Evolutionary conservation across 257 asterid species (phyloP), one percentile per base, ranked within the genome.

Genomic region (Nicotiana tomentosiformis): DNA sequence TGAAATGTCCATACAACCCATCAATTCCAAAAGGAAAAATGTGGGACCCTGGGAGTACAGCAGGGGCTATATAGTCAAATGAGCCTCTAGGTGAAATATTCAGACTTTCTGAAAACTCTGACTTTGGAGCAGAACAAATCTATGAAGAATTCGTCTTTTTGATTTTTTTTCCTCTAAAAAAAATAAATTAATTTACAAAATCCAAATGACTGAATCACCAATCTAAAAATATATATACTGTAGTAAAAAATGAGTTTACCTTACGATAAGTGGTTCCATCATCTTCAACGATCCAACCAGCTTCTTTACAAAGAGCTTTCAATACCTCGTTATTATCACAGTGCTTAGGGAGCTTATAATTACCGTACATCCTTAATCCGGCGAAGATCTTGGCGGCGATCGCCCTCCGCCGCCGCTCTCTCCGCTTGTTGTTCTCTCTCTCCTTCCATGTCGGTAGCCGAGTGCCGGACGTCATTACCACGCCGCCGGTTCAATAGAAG

Each of bases 371-470:
- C 93, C 98, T 84, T 46, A 95, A 81, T 17, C 99, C 99, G 79
- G 99, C 64, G 85, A 95, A 95, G 92, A 95, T 93, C 94, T 95
- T 95, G 10, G 98, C 96, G 39, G 98, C 97, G 92, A 92, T 92
- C 87, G 99, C 99, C 17, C 99, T 91, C 77, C 99, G 87, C 80
- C 98, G 93, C 17, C 98, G 93, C 89, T 95, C 99, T 82, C 99
- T 82, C 77, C 97, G 97, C 95, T 92, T 95, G 93, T 95, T 95
- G 92, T 92, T 95, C 89, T 95, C 99, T 26, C 99, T 88, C 85
- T 95, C 99, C 91, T 92, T 93, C 99, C 99, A 95, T 60, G 99
- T 92, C 86, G 99, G 98, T 64, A 93, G 90, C 88, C 99, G 86
- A 67, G 92, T 70, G 79, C 98, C 99, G 78, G 97, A 91, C 82